These are phyloP conservation scores for Cercospora sp. DNA, from an alignment of 2,329 filamentous ascomycete genomes.

Conservation along the genomic window DNA sequence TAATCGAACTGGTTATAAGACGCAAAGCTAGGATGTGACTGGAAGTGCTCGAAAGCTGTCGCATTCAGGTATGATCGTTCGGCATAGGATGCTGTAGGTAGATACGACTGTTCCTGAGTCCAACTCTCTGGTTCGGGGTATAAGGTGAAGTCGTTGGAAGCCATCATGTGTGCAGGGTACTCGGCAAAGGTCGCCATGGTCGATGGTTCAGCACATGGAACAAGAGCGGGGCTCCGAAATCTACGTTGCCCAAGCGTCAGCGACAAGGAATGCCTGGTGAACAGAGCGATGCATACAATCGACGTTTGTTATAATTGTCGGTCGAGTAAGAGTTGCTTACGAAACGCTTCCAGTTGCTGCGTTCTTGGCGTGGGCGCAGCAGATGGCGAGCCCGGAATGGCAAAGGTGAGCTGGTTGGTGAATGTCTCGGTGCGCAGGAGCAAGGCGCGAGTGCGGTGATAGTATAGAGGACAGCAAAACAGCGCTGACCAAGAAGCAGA, in stretches of 20 bases:
- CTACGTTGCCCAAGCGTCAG: not conserved
- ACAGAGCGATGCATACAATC: not conserved
- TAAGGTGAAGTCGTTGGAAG: constrained; percentile 38
- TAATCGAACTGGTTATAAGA: constrained; percentile 42
- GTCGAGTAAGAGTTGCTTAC: not conserved
- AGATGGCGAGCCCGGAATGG: not conserved
- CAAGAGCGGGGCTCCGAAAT: not conserved
- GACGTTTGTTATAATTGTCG: not conserved
- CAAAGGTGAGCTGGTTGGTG: not conserved
- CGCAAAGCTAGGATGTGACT: constrained; percentile 37
- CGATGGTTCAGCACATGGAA: constrained; percentile 16
- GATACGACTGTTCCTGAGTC: constrained; percentile 35
- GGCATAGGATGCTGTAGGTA: constrained; percentile 30
- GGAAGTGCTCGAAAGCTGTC: constrained; percentile 43
- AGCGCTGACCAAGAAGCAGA: constrained; percentile 18
- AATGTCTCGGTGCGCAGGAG: not conserved
- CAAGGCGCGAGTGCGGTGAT: not conserved
- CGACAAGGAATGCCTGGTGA: constrained; percentile 9
- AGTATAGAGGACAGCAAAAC: not conserved
- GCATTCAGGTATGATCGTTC: constrained; percentile 34
- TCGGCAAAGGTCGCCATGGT: constrained; percentile 38
- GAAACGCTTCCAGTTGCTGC: not conserved
- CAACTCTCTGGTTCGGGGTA: constrained; percentile 37
- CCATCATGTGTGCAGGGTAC: constrained; percentile 33
- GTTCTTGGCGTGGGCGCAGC: not conserved